phyloP scores from a whole-genome alignment of 352 stramenopile species.

The Blastocystis sp. region DNA sequence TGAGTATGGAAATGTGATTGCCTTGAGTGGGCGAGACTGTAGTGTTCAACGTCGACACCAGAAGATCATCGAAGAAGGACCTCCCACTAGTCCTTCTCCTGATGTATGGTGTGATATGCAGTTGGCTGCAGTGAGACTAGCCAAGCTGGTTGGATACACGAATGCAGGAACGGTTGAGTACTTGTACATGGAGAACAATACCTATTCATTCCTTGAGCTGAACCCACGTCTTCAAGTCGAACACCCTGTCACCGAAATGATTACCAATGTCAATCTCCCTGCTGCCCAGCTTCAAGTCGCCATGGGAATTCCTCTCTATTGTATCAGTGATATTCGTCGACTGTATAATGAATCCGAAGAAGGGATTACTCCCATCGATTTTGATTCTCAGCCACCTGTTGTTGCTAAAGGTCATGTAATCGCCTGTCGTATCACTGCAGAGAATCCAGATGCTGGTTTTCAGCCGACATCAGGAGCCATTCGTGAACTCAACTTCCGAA shows the following conservation, averaged over 20 bases:
- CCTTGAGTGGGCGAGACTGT: slow-evolving; percentile 95
- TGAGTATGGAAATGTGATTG: slow-evolving; percentile 93
- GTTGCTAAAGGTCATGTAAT: slow-evolving; percentile 88
- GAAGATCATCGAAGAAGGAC: slow-evolving; percentile 99
- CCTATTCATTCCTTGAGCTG: slow-evolving; percentile 99
- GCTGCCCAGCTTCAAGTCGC: slow-evolving; percentile 92
- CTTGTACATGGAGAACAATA: slow-evolving; percentile 87
- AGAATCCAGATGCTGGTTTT: slow-evolving; percentile 98
- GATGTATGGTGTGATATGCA: slow-evolving; percentile 96
- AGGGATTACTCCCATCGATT: slow-evolving; percentile 86
- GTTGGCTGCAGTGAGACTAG: slow-evolving; percentile 86
- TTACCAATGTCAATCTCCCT: slow-evolving; percentile 91
- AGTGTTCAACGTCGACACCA: slow-evolving; percentile 95
- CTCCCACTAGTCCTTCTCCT: slow-evolving; percentile 81
- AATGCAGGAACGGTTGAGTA: slow-evolving; percentile 99
- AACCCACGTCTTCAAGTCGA: slow-evolving; percentile 86
- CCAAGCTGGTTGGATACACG: slow-evolving; percentile 94
- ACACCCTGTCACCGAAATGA: slow-evolving; percentile 97
- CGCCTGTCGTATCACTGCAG: slow-evolving; percentile 93
- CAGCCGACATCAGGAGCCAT: slow-evolving; percentile 91
- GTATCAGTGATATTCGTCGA: slow-evolving; percentile 92
- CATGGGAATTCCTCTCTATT: slow-evolving; percentile 96
- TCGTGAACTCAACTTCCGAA: slow-evolving; percentile 97
- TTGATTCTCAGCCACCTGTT: slow-evolving; percentile 77
- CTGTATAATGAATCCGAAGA: slow-evolving; percentile 89